Base-by-base conservation (phyloP, 148 eudicot genomes). In the Nyssa sinensis region DNA sequence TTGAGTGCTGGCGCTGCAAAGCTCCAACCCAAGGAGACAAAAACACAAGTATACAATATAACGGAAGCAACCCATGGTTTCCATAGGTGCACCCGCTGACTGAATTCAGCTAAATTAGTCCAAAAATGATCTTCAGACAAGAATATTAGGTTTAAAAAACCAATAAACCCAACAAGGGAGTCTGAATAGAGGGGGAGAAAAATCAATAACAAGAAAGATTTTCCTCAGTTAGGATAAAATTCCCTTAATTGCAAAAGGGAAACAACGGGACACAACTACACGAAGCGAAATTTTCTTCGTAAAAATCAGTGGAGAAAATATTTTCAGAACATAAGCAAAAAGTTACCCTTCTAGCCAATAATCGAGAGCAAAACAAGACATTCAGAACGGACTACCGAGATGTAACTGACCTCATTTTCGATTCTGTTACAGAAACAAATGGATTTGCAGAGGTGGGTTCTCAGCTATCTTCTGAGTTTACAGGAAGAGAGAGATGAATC, bases 41-140 rank as follows among this genome's bases (percentile, higher is more conserved):
- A 69, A 61, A 49, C 61, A 62, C 62, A 76, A 76, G 51, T 62
- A 35, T 27, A 47, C 62, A 17, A 76, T 32, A 8, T 8, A 62
- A 23, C 32, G 29, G 62, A 69, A 31, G 37, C 27, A 24, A 62
- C 66, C 39, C 31, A 16, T 69, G 24, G 79, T 32, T 17, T 9
- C 29, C 64, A 70, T 19, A 70, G 24, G 33, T 34, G 53, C 37
- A 34, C 31, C 24, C 39, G 16, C 51, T 11, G 51, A 44, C 51
- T 11, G 0, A 44, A 44, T 44, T 44, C 51, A 44, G 51, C 51
- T 44, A 44, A 13, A 44, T 11, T 44, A 44, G 17, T 3, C 51
- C 51, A 44, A 44, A 44, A 44, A 2, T 44, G 12, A 19, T 44
- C 17, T 44, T 4, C 0, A 12, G 16, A 44, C 3, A 1, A 44